Base-by-base conservation (phyloP, 1,284 basidiomycete species). In the Trametes versicolor region DNA sequence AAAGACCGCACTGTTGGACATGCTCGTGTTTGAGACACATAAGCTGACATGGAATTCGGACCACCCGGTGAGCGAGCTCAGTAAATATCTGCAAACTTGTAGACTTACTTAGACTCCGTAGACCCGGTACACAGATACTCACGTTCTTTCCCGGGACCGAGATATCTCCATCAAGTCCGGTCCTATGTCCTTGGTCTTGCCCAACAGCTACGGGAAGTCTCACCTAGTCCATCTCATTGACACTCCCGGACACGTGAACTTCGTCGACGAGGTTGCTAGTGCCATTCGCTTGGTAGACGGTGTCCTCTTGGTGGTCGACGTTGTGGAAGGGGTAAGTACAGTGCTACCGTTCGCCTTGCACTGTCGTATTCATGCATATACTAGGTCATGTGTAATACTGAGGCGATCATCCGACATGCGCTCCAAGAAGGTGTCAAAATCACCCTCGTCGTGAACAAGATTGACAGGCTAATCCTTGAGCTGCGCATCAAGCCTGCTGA, bases 161-260 rank as follows among this genome's bases (percentile, higher is more conserved):
- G 90, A 90, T 69, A 95, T 99, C 63, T 99, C 98, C 13, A 92
- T 99, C 77, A 99, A 99, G 81, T 96, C 97, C 1, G 94, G 94
- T 0, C 96, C 98, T 8, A 97, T 99, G 89, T 98, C 96, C 15
- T 86, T 99, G 58, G 84, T 99, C 53, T 83, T 99, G 12, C 87
- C 89, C 19, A 94, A 89, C n/a, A 96, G 96, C 6, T 82, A 86
- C 43, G 95, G 95, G 65, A 99, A 99, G 82, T 98, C 95, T 2
- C 92, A 97, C 78, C 85, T 99, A 8, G 77, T 99, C 67, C 97
- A 99, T 79, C 78, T 99, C 47, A 91, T 99, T 74, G 98, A 99
- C 80, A 99, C 98, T 0, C 98, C 98, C 0, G 98, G 98, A 29
- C 98, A 99, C 76, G 93, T 97, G 67, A 99, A 99, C 80, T 99